Evolutionary conservation across 2,329 filamentous ascomycete species (phyloP), one percentile per base, ranked within the genome.

Genomic region (Elsinoe ampelina): DNA sequence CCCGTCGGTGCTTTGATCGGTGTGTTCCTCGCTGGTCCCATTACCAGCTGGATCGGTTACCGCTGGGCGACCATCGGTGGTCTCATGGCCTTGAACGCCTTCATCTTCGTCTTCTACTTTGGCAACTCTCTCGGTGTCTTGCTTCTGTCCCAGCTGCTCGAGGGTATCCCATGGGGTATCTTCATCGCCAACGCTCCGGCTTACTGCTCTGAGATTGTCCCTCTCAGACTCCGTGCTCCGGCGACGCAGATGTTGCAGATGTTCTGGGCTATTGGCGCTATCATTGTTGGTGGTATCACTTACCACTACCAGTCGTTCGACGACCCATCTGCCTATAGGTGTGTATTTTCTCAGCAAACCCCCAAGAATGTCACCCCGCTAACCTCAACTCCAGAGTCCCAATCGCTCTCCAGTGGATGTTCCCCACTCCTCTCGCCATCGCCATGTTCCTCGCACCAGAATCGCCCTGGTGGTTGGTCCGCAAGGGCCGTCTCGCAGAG

Each of bases 121-220:
- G 77, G 71, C 54, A 60, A 76, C 36, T 75, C 73, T 2, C 70
- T 77, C 22, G 60, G 68, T 1, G 66, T 78, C 54, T 68, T 77
- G 54, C 76, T 82, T 62, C 73, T 73, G 3, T 71, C 75, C 36
- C 81, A 84, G 71, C 69, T 81, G 57, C 73, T 84, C 50, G 80
- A 83, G 67, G 82, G 82, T 59, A 65, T 85, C 3, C 82, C 82
- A 2, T 85, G 82, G 82, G 82, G 82, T 30, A 77, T 85, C 64
- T 85, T 85, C 67, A 82, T 83, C 61, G 80, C 81, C 65, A 83
- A 83, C 65, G 76, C 81, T 3, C 82, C 82, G 0, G 81, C 82
- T 6, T 85, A 84, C 71, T 80, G 76, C 68, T 71, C 70, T 63
- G 82, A 85, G 66, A 81, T 85, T 58, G 79, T 82, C 2, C 81